Conservation (phyloP, 352 stramenopile genomes). For the Pythium phragmitis region DNA sequence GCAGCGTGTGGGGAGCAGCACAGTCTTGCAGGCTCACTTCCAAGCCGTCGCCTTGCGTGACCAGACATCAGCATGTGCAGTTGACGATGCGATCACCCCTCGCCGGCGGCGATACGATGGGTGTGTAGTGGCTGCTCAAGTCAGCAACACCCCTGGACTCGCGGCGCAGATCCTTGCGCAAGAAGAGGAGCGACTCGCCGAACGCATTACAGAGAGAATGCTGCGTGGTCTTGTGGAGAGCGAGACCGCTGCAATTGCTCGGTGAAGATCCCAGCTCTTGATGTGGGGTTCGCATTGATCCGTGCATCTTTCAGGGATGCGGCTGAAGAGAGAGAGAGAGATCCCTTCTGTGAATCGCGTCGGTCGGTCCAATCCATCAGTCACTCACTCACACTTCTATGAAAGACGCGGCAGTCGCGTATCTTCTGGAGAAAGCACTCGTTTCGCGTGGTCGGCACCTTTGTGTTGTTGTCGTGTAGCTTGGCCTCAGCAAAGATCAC, state of each 20-base stretch:
- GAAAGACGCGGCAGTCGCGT: no score
- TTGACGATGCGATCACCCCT: not conserved
- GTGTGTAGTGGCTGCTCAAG: not conserved
- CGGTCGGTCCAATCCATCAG: no score
- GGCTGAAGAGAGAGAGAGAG: no score
- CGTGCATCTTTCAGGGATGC: not conserved
- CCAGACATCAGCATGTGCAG: not conserved
- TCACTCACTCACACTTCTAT: no score
- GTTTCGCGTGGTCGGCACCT: no score
- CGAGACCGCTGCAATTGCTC: not conserved
- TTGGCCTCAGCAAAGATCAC: no score
- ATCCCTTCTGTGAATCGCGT: no score
- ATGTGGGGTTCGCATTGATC: not conserved
- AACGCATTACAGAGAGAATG: conserved; percentile 23
- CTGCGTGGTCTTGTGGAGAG: conserved; percentile 17
- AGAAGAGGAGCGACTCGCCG: conserved; percentile 15
- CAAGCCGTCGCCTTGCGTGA: not conserved
- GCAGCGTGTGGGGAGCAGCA: conserved; percentile 3
- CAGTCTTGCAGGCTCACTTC: not conserved
- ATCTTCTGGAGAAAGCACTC: no score
- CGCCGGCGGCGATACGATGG: not conserved
- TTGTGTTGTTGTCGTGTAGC: no score
- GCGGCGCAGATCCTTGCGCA: conserved; percentile 16
- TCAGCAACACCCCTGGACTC: not conserved
- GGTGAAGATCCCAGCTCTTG: not conserved